Evolutionary conservation across 2,329 filamentous ascomycete species (phyloP).

Genomic region (Sporothrix brunneoviolacea): DNA sequence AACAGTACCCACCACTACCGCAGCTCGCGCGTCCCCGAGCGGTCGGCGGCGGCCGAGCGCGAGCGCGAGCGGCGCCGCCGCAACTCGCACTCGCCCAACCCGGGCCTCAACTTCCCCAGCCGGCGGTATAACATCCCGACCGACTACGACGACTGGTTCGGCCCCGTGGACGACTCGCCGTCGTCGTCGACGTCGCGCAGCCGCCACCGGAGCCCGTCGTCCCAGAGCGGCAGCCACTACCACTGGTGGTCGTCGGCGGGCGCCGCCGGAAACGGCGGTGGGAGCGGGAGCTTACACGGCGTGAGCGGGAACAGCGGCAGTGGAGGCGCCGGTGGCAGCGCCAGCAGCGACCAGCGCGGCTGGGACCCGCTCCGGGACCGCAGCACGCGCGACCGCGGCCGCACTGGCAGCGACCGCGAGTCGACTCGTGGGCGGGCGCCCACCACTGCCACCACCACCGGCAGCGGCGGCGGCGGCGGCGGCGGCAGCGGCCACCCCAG

Average conservation of each 20-base stretch:
- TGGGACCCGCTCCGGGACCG: neutral
- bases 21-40: slow-evolving; percentile 12
- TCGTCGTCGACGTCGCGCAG: too few relatives aligned
- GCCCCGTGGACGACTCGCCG: neutral
- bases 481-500: neutral
- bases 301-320: neutral
- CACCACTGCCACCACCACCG: too few relatives aligned
- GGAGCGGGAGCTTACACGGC: neutral
- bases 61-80: slow-evolving; percentile 17
- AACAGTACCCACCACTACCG: slow-evolving; percentile 8
- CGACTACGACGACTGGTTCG: neutral
- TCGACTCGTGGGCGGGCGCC: too few relatives aligned
- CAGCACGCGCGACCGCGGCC: neutral
- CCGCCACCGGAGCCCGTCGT: too few relatives aligned
- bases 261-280: neutral
- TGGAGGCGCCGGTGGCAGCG: neutral
- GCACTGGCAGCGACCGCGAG: neutral
- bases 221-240: neutral
- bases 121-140: slow-evolving; percentile 3
- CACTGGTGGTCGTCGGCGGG: neutral
- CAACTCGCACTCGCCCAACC: slow-evolving; percentile 17
- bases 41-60: slow-evolving; percentile 7
- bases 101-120: neutral
- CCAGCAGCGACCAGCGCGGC: too few relatives aligned
- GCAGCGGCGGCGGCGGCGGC: neutral